Evolutionary conservation across 345 rosid genomes (phyloP).

Genomic region (Populus ilicifolia): DNA sequence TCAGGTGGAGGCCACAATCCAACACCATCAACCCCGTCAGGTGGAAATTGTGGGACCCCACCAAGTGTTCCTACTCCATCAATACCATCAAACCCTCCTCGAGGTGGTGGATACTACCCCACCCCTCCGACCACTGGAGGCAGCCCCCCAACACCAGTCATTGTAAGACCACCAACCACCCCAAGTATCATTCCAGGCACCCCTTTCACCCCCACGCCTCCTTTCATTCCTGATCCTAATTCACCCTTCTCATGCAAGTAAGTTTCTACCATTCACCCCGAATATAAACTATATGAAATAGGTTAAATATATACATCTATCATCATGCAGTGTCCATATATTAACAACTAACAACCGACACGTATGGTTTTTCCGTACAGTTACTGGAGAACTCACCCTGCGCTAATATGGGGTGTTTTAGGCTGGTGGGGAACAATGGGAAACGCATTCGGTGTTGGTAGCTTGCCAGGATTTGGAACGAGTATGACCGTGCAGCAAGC

Average conservation of each 20-base stretch:
- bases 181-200: slow-evolving; percentile 51
- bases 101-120: slow-evolving; percentile 44
- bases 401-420: slow-evolving; percentile 65
- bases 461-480: slow-evolving; percentile 55
- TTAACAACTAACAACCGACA: neutral
- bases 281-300: neutral
- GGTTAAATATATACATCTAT: neutral
- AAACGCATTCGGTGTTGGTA: slow-evolving; percentile 47
- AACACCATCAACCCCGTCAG: slow-evolving; percentile 19
- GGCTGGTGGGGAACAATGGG: slow-evolving; percentile 96
- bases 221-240: slow-evolving; percentile 57
- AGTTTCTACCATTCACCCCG: slow-evolving; percentile 16
- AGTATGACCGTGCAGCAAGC: slow-evolving; percentile 73
- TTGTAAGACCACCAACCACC: slow-evolving; percentile 43
- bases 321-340: neutral
- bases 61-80: slow-evolving; percentile 26
- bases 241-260: slow-evolving; percentile 83
- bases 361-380: slow-evolving; percentile 31
- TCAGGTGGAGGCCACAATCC: slow-evolving; percentile 32
- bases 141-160: slow-evolving; percentile 49
- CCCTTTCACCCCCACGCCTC: slow-evolving; percentile 48
- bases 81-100: slow-evolving; percentile 51
- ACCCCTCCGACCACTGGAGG: slow-evolving; percentile 42
- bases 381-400: slow-evolving; percentile 90
- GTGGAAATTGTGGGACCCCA: slow-evolving; percentile 20